Evolutionary conservation across 1,284 basidiomycete genomes (phyloP).

Genomic region (Sporisorium iseilematis-ciliati): DNA sequence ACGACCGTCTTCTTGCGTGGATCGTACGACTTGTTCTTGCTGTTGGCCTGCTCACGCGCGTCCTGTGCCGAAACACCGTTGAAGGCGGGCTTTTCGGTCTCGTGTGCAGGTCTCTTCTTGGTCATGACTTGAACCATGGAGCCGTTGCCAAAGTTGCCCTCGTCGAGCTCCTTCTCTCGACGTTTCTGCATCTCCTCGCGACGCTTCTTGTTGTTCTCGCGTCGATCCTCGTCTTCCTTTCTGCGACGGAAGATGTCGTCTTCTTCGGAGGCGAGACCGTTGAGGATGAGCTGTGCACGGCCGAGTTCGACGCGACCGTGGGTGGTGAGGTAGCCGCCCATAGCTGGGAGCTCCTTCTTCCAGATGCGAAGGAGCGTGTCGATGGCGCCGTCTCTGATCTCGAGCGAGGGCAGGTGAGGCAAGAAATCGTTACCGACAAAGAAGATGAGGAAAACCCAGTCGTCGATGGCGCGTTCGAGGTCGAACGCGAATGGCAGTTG

Average conservation of each 20-base stretch:
- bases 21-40: conserved; percentile 47
- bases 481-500: conserved; percentile 87
- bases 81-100: conserved; percentile 50
- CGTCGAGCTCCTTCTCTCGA: conserved; percentile 48
- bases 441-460: conserved; percentile 99
- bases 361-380: conserved; percentile 95
- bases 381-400: conserved; percentile 99
- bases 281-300: conserved; percentile 91
- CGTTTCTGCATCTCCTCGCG: conserved; percentile 75
- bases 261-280: conserved; percentile 90
- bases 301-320: conserved; percentile 89
- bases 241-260: conserved; percentile 94
- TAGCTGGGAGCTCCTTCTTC: conserved; percentile 89
- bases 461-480: conserved; percentile 96
- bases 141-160: conserved; percentile 47
- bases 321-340: conserved; percentile 97
- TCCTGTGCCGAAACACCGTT: conserved; percentile 44
- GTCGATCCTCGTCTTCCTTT: conserved; percentile 91
- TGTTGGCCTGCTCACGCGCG: conserved; percentile 62
- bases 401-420: conserved; percentile 95
- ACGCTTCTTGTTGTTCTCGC: conserved; percentile 83
- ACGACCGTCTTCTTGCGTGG: conserved; percentile 52
- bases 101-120: conserved; percentile 33
- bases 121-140: conserved; percentile 35
- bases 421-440: conserved; percentile 99